These are phyloP conservation scores for Xylaria cubensis DNA, from an alignment of 495 filamentous ascomycete genomes.

Conservation along the genomic window DNA sequence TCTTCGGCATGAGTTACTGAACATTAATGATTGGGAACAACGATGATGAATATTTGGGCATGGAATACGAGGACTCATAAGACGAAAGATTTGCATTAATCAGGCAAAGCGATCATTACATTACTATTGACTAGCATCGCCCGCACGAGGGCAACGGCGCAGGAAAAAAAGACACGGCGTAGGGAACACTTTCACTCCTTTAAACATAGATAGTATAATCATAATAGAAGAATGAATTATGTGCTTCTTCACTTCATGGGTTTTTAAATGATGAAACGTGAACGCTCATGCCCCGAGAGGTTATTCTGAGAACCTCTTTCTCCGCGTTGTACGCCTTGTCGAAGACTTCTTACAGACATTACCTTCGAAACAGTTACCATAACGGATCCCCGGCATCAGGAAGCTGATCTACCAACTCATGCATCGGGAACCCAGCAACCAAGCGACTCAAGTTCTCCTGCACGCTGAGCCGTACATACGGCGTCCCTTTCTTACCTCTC, in stretches of 20 bases:
- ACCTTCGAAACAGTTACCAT: constrained; percentile 23
- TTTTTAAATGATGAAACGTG: too few relatives aligned
- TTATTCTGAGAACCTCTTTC: too few relatives aligned
- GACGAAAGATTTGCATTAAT: neutral
- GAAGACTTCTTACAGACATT: neutral
- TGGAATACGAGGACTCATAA: neutral
- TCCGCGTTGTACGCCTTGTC: neutral
- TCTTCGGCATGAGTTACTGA: neutral
- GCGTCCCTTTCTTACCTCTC: constrained; percentile 45
- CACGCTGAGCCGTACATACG: constrained; percentile 54
- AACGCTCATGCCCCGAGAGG: too few relatives aligned
- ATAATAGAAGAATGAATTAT: constrained; percentile 9
- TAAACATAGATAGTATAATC: constrained; percentile 14
- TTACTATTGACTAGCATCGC: constrained; percentile 18
- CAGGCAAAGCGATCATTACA: constrained; percentile 15
- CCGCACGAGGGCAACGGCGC: constrained; percentile 23
- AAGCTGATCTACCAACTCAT: constrained; percentile 48
- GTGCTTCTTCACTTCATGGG: neutral
- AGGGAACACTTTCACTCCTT: constrained; percentile 15
- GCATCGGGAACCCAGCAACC: constrained; percentile 35
- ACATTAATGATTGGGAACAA: neutral
- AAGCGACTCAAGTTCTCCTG: constrained; percentile 50
- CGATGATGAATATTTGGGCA: neutral
- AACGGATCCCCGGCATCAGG: constrained; percentile 42
- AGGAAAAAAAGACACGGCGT: neutral